Evolutionary conservation across 129 eudicot species (phyloP).

Genomic region (Lactuca saligna): DNA sequence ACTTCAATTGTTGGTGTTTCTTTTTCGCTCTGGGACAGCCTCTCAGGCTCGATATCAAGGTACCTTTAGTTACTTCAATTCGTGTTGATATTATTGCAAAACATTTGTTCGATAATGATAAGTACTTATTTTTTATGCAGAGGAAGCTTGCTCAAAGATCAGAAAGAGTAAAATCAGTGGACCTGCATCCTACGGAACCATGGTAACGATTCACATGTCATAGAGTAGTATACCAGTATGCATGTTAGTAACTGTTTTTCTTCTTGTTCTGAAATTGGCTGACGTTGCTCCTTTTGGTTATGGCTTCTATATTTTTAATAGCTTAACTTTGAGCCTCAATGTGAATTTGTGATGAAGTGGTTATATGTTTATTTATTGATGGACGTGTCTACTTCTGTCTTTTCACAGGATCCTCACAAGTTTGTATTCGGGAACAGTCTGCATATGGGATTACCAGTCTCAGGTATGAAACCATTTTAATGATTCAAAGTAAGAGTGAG

Average conservation of each 20-base stretch:
- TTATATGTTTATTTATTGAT: not conserved
- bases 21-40: conserved; percentile 53
- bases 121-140: conserved; percentile 35
- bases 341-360: not conserved
- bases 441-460: conserved; percentile 85
- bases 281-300: not conserved
- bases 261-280: not conserved
- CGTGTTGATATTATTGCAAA: not conserved
- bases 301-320: conserved; percentile 6
- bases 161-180: conserved; percentile 86
- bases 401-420: conserved; percentile 75
- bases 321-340: conserved; percentile 7
- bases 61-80: conserved; percentile 26
- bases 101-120: not conserved
- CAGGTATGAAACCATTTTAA: conserved; percentile 51
- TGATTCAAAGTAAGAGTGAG: conserved; percentile 5
- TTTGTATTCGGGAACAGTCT: conserved; percentile 80
- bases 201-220: conserved; percentile 42
- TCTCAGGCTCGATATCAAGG: conserved; percentile 91
- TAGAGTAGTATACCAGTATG: not conserved
- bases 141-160: conserved; percentile 89
- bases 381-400: not conserved
- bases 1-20: conserved; percentile 15
- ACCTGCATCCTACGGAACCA: conserved; percentile 95
- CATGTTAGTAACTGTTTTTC: conserved; percentile 2